Percentiles rank a stretch among this genome's conserved stretches.
Evolutionary conservation across 140 eudicot genomes (phyloP).

Genomic region (Bidens hawaiensis): DNA sequence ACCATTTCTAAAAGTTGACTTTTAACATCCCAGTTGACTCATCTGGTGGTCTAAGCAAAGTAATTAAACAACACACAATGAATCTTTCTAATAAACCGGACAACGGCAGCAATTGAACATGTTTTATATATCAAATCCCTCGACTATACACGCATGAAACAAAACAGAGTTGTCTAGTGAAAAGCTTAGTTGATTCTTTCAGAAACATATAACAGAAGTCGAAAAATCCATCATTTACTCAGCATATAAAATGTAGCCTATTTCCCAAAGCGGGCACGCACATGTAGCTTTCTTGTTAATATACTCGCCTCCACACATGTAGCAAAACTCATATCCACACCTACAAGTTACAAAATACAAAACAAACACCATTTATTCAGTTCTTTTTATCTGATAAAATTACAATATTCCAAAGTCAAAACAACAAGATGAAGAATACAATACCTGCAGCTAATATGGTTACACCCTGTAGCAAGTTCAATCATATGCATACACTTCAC

Average conservation of each 20-base stretch:
- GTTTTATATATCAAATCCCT: neutral
- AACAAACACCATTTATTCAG: neutral
- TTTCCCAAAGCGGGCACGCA: constrained; percentile 58
- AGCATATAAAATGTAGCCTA: constrained; percentile 32
- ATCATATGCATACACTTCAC: constrained; percentile 50
- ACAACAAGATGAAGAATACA: neutral
- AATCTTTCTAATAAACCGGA: neutral
- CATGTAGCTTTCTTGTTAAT: constrained; percentile 49
- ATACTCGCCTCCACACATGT: constrained; percentile 63
- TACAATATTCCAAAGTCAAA: neutral
- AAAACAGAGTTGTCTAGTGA: neutral
- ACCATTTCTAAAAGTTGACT: no score
- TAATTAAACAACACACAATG: neutral
- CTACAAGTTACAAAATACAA: constrained; percentile 35
- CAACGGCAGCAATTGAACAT: neutral
- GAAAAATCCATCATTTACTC: neutral
- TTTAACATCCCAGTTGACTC: no score
- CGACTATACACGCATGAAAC: neutral
- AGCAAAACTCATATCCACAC: constrained; percentile 72
- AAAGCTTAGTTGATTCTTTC: neutral
- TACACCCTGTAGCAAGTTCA: constrained; percentile 62
- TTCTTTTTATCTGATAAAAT: neutral
- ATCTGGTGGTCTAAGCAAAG: no score
- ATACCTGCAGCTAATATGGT: constrained; percentile 78
- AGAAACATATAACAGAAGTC: no score